Base-by-base conservation (phyloP, 2,329 filamentous ascomycete genomes). In the Penicillium sp. region DNA sequence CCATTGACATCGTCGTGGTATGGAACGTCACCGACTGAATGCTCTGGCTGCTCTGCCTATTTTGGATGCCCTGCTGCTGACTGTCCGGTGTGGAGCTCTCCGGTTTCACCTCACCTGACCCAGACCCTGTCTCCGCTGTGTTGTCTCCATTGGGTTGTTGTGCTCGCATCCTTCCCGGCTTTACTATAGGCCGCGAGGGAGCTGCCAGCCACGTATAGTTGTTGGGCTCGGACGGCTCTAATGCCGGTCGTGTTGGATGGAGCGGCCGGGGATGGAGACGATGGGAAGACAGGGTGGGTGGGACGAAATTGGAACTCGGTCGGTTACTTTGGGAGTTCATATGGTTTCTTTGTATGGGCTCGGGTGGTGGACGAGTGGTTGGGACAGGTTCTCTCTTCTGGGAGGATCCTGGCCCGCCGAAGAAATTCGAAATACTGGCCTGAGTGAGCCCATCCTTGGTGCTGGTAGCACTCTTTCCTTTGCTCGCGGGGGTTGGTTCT, bases 371-470 rank as follows among this genome's bases (percentile, higher is more conserved):
- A 31, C 47, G 42, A 33, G 24, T 55, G 16, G 58, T 39, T 44
- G 43, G 48, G 26, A 34, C 21, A 19, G 60, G 31, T 8, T 53
- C 51, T 45, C 29, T 48, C 39, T 66, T 63, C 39, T 59, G 56
- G 28, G 56, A 47, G 50, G 62, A 53, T 18, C 64, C 58, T 42
- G 66, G 59, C 26, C 63, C 61, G 18, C 64, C 56, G 43, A 84
- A 84, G 68, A 84, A 85, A 53, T 68, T 78, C 3, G 78, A 77
- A 42, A 86, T 81, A 45, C 70, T 79, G 23, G 78, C 79, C 65
- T 85, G 82, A 1, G 76, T 78, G 56, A 76, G 71, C 19, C 65
- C 61, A 67, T 71, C 63, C 72, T 73, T 66, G 74, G 16, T 31
- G 13, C 9, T 23, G 58, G 59, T 2, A 14, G 26, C 24, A 10